Base-by-base conservation (phyloP, 2,329 filamentous ascomycete genomes). In the Cladosporium sphaerospermum region DNA sequence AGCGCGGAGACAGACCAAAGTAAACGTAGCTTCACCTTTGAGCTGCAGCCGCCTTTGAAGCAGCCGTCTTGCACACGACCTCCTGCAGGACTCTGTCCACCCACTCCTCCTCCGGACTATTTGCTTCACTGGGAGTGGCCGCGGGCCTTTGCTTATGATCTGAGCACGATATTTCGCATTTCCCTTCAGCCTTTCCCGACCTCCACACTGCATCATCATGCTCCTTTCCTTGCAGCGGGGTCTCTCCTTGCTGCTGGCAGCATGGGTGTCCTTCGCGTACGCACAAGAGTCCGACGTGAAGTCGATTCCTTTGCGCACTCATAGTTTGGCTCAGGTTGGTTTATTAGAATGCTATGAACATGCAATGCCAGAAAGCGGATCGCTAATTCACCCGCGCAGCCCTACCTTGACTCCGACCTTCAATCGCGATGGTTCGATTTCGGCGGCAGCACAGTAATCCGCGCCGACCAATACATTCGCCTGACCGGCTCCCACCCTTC, bases 381-480 rank as follows among this genome's bases (percentile, higher is more conserved):
- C 37, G 31, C 47, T 55, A 41, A 50, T 39, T 9, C 23, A 19
- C 53, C 18, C 45, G 32, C 16, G 19, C 67, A 96, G 87, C 93
- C 93, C 57, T 99, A 96, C 74, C 83, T 99, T 64, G 93, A 99
- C 75, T 93, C 90, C 56, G 93, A 97, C 72, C 91, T 97, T 85
- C 88, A 95, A 75, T 96, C 89, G 75, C 86, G 93, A 69, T 99
- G 93, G 92, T 99, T 92, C 74, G 93, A 99, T 75, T 99, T 95
- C 80, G 93, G 93, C 69, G 93, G 92, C 68, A 90, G 96, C 75
- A 89, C 92, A 39, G 85, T 99, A 64, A 81, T 96, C 65, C 78
- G 83, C 60, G 79, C 82, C 57, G 83, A 86, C 66, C 78, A 81
- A 73, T 96, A 97, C 73, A 86, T 99, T 63, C 90, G 93, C 62